A percentile compares a stretch with the other conserved stretches of the same genome.
Conservation (phyloP, 1,139 yeast genomes). For the Yarrowia galli region DNA sequence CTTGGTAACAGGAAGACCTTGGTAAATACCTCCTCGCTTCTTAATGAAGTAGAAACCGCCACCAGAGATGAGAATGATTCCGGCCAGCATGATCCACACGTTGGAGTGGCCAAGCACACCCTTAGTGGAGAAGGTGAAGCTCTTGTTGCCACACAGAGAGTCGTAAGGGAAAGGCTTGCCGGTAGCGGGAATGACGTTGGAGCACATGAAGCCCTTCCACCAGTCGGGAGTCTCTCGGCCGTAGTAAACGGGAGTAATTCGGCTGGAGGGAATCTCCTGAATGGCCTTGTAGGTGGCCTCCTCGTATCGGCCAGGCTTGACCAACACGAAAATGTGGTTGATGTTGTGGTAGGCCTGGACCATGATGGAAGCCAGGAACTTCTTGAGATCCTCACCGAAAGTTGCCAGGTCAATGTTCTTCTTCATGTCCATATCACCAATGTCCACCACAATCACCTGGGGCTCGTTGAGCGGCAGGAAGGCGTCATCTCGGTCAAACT, state of each 20-base stretch:
- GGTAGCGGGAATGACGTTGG: constrained; percentile 35
- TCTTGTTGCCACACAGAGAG: constrained; percentile 31
- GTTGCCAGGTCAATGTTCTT: constrained; percentile 23
- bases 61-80: constrained; percentile 20
- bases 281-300: constrained; percentile 36
- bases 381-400: constrained; percentile 17
- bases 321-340: constrained; percentile 36
- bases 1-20: constrained; percentile 18
- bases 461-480: constrained; percentile 31
- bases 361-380: constrained; percentile 20
- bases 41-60: constrained; percentile 21
- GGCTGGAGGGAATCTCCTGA: constrained; percentile 32
- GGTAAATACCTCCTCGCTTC: constrained; percentile 17
- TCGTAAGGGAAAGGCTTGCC: constrained; percentile 38
- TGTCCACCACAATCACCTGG: constrained; percentile 33
- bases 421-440: constrained; percentile 33
- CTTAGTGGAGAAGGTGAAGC: constrained; percentile 36
- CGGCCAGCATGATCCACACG: constrained; percentile 31
- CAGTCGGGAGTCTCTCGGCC: constrained; percentile 20
- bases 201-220: constrained; percentile 39
- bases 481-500: constrained; percentile 15
- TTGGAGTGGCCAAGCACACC: constrained; percentile 30
- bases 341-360: constrained; percentile 24
- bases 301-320: constrained; percentile 36
- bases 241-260: constrained; percentile 35